Evolutionary conservation across 2,329 filamentous ascomycete genomes (phyloP).

Genomic region (Dactylellina haptotyla): DNA sequence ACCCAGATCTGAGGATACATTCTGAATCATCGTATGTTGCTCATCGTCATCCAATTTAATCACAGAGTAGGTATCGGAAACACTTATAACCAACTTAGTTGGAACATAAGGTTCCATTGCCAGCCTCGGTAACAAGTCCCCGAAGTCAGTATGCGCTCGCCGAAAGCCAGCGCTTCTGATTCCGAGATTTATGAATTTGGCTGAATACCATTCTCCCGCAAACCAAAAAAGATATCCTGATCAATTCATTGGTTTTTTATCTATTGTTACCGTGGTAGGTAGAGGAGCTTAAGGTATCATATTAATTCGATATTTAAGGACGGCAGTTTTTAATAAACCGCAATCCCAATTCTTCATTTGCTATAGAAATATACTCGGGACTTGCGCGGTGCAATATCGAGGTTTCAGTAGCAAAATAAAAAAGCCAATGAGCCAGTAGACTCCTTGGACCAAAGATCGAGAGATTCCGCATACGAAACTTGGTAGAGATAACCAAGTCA

Average conservation of each 20-base stretch:
- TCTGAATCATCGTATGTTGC: constrained; percentile 2
- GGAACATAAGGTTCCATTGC: not conserved
- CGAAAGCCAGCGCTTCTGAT: not conserved
- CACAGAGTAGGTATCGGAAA: constrained; percentile 17
- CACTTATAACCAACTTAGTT: not conserved
- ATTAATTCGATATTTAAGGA: constrained; percentile 34
- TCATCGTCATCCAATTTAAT: constrained; percentile 44
- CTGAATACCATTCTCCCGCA: constrained; percentile 18
- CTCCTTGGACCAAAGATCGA: not conserved
- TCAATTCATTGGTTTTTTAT: too few relatives aligned
- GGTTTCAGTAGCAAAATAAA: not conserved
- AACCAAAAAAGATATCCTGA: not conserved
- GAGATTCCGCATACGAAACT: not conserved
- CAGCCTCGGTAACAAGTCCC: constrained; percentile 38
- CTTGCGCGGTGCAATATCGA: not conserved
- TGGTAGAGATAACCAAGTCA: not conserved
- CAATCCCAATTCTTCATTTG: constrained; percentile 23
- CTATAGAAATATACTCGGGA: not conserved
- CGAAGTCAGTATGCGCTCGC: not conserved
- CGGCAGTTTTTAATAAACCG: not conserved
- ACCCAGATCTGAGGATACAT: not conserved
- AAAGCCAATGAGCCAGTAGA: constrained; percentile 7
- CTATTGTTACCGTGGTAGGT: too few relatives aligned
- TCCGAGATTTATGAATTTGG: constrained; percentile 3
- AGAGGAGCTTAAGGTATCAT: constrained; percentile 1